Base-by-base conservation (phyloP, 2,329 filamentous ascomycete genomes). In the Tympanopsis confertula region DNA sequence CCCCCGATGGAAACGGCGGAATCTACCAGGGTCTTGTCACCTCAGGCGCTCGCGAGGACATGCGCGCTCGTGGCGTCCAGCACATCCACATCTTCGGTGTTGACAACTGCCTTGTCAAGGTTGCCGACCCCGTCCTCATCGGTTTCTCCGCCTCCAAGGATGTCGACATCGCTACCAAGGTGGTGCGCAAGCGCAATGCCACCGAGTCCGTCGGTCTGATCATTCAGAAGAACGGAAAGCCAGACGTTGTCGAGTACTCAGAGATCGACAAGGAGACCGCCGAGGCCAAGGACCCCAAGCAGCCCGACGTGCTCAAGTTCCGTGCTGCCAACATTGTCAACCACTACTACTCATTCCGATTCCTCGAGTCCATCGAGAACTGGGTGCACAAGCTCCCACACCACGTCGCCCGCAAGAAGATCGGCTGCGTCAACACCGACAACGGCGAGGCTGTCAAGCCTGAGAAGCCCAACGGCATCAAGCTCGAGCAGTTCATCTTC, bases 291-390 rank as follows among this genome's bases (percentile, higher is more conserved):
- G 91, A 98, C 55, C 63, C 81, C 39, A 84, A 84, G 60, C 79
- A 94, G 52, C 68, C 76, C 3, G 79, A 76, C 41, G 69, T 95
- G 38, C 79, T 98, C 56, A 93, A 89, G 63, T 96, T 94, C 78
- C 83, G 91, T 44, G 89, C 91, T 41, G 91, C 89, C 54, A 98
- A 98, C 69, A 98, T 98, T 50, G 91, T 98, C 65, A 98, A 98
- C 71, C 91, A 98, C 72, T 98, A 96, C 75, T 98, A 98, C 69
- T 94, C 86, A 35, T 89, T 88, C 69, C 67, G 74, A 48, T 96
- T 95, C 73, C 74, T 98, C 36, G 83, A 94, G 59, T 82, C 77
- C 45, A 94, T 95, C 50, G 87, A 91, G 41, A 66, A 78, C 50
- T 95, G 86, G 85, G 78, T 76, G 14, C 72, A 87, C 64, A 78